These are phyloP conservation scores for Stemphylium lycopersici DNA, from an alignment of 2,329 filamentous ascomycete species.

Conservation along the genomic window DNA sequence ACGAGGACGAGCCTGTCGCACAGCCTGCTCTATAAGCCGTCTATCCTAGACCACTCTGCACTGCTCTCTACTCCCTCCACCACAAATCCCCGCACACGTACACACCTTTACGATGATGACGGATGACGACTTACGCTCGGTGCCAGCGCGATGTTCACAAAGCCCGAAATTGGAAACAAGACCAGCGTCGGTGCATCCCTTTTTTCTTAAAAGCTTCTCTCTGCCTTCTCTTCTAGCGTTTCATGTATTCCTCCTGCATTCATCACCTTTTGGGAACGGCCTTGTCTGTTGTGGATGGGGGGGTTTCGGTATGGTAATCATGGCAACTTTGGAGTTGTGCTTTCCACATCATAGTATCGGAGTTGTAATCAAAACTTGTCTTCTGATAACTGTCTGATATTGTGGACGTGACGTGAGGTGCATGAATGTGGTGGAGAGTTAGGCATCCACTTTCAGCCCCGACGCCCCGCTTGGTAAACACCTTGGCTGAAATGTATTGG, in stretches of 20 bases:
- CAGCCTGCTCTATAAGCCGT: slow-evolving; percentile 37
- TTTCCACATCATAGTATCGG: slow-evolving; percentile 20
- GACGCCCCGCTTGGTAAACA: not conserved
- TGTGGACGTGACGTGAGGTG: not conserved
- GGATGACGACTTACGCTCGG: slow-evolving; percentile 29
- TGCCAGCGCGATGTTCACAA: slow-evolving; percentile 26
- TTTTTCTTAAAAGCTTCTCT: slow-evolving; percentile 35
- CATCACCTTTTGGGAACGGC: slow-evolving; percentile 8
- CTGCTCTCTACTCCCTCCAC: not conserved
- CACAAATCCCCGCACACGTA: slow-evolving; percentile 6
- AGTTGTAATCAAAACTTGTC: slow-evolving; percentile 25
- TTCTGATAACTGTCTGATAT: not conserved
- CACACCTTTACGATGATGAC: slow-evolving; percentile 29
- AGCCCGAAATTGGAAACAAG: slow-evolving; percentile 37
- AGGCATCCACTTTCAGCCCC: not conserved
- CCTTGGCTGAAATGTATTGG: not conserved
- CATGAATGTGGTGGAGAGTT: not conserved
- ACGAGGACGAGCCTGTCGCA: slow-evolving; percentile 22
- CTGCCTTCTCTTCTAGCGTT: slow-evolving; percentile 30
- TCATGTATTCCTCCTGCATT: slow-evolving; percentile 24
- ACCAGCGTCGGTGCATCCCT: slow-evolving; percentile 29
- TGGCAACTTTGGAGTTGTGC: slow-evolving; percentile 24
- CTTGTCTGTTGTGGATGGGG: slow-evolving; percentile 23
- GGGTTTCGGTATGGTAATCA: slow-evolving; percentile 20
- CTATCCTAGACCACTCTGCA: not conserved